Conservation (phyloP, 306 rosid species). For the Cucurbita moschata region DNA sequence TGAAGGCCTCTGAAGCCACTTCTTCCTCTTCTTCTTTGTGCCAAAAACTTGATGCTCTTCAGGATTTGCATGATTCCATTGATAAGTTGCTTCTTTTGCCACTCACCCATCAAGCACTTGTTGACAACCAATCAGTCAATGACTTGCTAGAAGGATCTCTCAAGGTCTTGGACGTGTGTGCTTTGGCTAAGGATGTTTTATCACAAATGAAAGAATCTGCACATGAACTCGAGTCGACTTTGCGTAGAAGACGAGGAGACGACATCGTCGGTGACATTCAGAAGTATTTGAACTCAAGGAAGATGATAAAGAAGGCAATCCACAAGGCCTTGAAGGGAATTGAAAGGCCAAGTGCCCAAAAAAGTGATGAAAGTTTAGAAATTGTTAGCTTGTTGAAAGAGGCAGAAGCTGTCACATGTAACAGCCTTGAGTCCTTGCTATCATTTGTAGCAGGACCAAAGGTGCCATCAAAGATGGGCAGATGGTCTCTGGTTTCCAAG, state of each 20-base stretch:
- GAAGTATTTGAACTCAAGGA: not conserved
- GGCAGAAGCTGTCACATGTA: conserved; percentile 5
- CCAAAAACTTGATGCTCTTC: not conserved
- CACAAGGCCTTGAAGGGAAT: not conserved
- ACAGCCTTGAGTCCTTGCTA: not conserved
- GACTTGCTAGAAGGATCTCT: not conserved
- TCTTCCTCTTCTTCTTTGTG: conserved; percentile 2
- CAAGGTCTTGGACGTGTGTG: not conserved
- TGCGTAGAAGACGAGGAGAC: not conserved
- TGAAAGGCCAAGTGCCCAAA: not conserved
- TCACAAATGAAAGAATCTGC: not conserved
- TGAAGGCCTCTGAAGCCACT: not conserved
- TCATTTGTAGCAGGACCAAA: conserved; percentile 8
- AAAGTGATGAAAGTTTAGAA: not conserved
- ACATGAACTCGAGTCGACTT: not conserved
- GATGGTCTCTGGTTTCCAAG: conserved; percentile 16
- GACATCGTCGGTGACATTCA: not conserved
- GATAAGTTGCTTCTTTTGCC: not conserved
- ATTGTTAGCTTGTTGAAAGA: conserved; percentile 3
- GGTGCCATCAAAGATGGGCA: not conserved
- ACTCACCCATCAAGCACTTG: not conserved
- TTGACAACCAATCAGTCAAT: not conserved
- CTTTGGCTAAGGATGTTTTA: not conserved
- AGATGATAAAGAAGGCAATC: not conserved
- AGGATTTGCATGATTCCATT: not conserved